phyloP scores from a whole-genome alignment of 106 monocot species.

The Dioscorea alata region DNA sequence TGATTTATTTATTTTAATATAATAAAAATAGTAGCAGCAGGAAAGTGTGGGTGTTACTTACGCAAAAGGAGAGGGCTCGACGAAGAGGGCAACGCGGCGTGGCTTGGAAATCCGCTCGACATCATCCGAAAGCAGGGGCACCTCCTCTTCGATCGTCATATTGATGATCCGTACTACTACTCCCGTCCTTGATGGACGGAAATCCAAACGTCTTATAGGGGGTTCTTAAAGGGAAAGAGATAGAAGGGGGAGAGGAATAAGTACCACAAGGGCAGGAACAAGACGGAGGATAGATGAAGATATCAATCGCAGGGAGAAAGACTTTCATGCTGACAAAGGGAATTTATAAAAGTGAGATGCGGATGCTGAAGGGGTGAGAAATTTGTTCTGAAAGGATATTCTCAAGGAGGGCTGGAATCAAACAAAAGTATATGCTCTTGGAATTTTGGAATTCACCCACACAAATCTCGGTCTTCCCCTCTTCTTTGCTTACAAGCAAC shows the following conservation, averaged over 20 bases:
- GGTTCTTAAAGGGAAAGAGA: neutral
- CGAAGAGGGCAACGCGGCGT: constrained; percentile 68
- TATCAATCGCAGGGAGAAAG: neutral
- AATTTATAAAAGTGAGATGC: neutral
- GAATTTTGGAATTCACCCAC: too few species aligned
- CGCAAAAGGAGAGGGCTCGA: constrained; percentile 79
- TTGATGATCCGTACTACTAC: neutral
- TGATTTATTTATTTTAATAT: neutral
- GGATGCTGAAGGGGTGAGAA: neutral
- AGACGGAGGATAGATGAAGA: neutral
- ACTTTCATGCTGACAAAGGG: neutral
- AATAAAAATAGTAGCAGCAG: neutral
- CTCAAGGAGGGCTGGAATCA: neutral
- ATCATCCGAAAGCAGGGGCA: constrained; percentile 4
- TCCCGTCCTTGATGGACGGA: neutral
- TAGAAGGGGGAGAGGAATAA: neutral
- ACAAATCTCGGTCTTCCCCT: too few species aligned
- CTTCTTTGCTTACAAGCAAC: neutral
- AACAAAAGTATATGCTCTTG: neutral
- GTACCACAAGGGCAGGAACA: neutral
- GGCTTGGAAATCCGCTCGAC: constrained; percentile 26
- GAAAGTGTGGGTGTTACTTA: constrained; percentile 9
- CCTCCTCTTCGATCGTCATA: constrained; percentile 1
- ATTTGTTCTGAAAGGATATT: neutral
- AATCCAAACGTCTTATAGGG: too few species aligned